phyloP scores from a whole-genome alignment of 768 basidiomycete species.

The Podaxis sp. region DNA sequence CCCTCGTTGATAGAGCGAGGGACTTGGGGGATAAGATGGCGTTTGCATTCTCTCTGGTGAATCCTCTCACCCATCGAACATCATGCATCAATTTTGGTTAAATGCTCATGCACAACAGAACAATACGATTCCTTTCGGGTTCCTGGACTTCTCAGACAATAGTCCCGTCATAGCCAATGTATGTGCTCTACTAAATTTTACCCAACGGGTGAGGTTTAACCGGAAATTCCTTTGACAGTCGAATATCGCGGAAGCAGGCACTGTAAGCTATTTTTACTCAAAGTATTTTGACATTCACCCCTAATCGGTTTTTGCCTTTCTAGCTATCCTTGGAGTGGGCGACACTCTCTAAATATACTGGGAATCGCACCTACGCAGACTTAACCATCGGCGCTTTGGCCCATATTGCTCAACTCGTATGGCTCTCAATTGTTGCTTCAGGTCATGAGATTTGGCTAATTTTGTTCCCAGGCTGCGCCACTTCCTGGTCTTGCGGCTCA shows the following conservation, averaged over 20 bases:
- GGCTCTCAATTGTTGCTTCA: slow-evolving; percentile 10
- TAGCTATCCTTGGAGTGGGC: slow-evolving; percentile 50
- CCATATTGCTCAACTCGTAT: slow-evolving; percentile 47
- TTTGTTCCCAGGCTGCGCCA: slow-evolving; percentile 30
- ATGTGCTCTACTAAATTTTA: not conserved
- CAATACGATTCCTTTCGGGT: slow-evolving; percentile 39
- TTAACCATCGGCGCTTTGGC: slow-evolving; percentile 50
- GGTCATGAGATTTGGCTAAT: slow-evolving; percentile 10
- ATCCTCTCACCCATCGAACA: slow-evolving; percentile 17
- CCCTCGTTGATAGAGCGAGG: slow-evolving; percentile 59
- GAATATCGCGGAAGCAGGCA: slow-evolving; percentile 57
- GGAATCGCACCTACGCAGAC: slow-evolving; percentile 57
- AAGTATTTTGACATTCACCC: not conserved
- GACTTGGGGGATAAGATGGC: slow-evolving; percentile 62
- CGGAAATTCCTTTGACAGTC: slow-evolving; percentile 25
- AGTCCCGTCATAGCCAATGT: slow-evolving; percentile 27
- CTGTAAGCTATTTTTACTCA: slow-evolving; percentile 25
- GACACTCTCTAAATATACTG: slow-evolving; percentile 52
- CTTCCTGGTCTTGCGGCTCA: slow-evolving; percentile 55
- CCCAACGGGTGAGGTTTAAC: not conserved
- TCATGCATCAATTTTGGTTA: not conserved
- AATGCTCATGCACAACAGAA: slow-evolving; percentile 22
- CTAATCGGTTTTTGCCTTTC: not conserved
- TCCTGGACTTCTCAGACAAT: slow-evolving; percentile 44
- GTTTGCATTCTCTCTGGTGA: slow-evolving; percentile 57